These are phyloP conservation scores for Neurospora africana DNA, from an alignment of 495 filamentous ascomycete species.

Conservation along the genomic window DNA sequence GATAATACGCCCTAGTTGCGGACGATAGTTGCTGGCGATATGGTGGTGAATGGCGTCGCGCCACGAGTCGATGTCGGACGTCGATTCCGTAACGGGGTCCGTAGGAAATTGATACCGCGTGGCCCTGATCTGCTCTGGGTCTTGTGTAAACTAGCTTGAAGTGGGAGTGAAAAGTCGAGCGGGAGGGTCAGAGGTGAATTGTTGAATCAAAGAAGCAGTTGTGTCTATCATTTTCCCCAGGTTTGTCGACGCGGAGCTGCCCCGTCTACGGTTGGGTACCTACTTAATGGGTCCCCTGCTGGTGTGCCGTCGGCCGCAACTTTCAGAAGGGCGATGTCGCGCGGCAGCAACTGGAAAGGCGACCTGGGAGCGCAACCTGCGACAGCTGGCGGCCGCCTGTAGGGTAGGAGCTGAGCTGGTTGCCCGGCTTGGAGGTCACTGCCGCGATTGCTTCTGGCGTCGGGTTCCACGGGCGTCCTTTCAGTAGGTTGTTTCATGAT, in stretches of 20 bases:
- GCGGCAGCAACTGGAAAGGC: too few relatives aligned
- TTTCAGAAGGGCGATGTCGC: not conserved
- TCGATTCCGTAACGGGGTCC: not conserved
- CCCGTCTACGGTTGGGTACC: not conserved
- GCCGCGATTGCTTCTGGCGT: not conserved
- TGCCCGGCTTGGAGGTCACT: not conserved
- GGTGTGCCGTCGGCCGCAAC: not conserved
- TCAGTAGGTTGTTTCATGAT: not conserved
- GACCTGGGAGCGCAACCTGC: not conserved
- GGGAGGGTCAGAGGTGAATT: not conserved
- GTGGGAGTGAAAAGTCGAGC: not conserved
- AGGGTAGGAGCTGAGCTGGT: not conserved
- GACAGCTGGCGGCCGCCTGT: not conserved
- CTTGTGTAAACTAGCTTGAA: not conserved
- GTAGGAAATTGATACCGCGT: not conserved
- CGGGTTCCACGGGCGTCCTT: too few relatives aligned
- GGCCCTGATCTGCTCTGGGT: not conserved
- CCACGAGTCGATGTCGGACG: not conserved
- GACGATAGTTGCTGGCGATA: not conserved
- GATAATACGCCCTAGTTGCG: not conserved
- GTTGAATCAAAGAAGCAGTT: not conserved
- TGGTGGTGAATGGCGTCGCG: not conserved
- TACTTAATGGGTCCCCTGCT: not conserved
- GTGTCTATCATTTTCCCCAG: not conserved
- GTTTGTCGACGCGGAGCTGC: not conserved